phyloP scores from a whole-genome alignment of 495 filamentous ascomycete species.

The Podospora appendiculata region DNA sequence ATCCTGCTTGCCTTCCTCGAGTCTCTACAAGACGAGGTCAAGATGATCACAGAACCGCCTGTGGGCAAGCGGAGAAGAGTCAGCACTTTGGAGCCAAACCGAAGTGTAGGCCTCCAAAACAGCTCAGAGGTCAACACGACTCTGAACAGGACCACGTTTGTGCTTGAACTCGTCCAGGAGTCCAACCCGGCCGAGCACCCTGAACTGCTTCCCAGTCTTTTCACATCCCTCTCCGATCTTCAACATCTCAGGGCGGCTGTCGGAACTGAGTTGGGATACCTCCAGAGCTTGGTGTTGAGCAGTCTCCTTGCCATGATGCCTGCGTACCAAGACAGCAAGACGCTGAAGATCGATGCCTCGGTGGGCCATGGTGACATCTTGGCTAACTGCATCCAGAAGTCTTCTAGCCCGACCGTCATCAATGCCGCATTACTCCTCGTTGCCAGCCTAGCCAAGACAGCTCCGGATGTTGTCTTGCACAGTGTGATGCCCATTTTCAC shows the following conservation, averaged over 20 bases:
- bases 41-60: conserved; percentile 52
- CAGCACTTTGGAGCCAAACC: conserved; percentile 53
- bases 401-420: conserved; percentile 81
- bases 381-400: conserved; percentile 84
- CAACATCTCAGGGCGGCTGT: conserved; percentile 68
- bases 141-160: conserved; percentile 70
- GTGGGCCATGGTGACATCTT: conserved; percentile 78
- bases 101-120: conserved; percentile 24
- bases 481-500: conserved; percentile 99
- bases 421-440: conserved; percentile 87
- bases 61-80: conserved; percentile 70
- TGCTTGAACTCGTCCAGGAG: conserved; percentile 78
- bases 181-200: conserved; percentile 65
- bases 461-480: conserved; percentile 83
- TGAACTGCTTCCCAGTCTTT: conserved; percentile 66
- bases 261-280: conserved; percentile 71
- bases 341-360: conserved; percentile 60
- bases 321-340: conserved; percentile 51
- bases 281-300: conserved; percentile 70
- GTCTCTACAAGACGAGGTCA: conserved; percentile 56
- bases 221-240: conserved; percentile 73
- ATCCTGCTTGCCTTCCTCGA: conserved; percentile 63
- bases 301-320: conserved; percentile 75
- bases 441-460: conserved; percentile 69
- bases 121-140: conserved; percentile 48